A percentile compares a stretch with the other conserved stretches of the same genome.
These are phyloP conservation scores for Botrytis hyacinthi DNA, from an alignment of 2,329 filamentous ascomycete genomes.

Conservation along the genomic window DNA sequence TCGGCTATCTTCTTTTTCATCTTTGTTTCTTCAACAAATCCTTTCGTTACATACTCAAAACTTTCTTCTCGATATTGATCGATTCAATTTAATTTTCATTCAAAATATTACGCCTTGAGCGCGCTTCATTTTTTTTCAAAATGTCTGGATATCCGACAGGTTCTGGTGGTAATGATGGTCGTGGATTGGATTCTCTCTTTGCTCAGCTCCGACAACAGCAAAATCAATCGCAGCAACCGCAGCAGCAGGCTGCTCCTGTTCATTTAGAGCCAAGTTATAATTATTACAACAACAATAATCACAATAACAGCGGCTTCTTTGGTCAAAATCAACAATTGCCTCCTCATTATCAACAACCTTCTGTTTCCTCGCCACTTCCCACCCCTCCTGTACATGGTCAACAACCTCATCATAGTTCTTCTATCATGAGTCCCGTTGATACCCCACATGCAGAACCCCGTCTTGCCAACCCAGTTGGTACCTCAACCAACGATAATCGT, in stretches of 20 bases:
- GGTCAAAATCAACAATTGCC: constrained; percentile 31
- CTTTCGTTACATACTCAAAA: constrained; percentile 20
- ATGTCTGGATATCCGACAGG: constrained; percentile 40
- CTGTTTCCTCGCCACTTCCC: constrained; percentile 56
- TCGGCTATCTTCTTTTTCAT: constrained; percentile 7
- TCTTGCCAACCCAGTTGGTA: constrained; percentile 38
- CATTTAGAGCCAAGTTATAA: constrained; percentile 35
- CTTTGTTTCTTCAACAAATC: constrained; percentile 20
- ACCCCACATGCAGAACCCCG: constrained; percentile 40
- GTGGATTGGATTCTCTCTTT: constrained; percentile 38
- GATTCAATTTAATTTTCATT: constrained; percentile 29
- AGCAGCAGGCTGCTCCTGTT: constrained; percentile 24
- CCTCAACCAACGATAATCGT: constrained; percentile 45
- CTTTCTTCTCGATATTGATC: constrained; percentile 30
- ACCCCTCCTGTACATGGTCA: constrained; percentile 53
- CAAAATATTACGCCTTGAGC: constrained; percentile 34
- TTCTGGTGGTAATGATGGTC: constrained; percentile 30
- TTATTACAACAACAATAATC: constrained; percentile 35
- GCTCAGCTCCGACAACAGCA: constrained; percentile 39
- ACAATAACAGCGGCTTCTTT: constrained; percentile 32
- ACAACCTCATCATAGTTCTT: constrained; percentile 55
- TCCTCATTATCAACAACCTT: constrained; percentile 51
- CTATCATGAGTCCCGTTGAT: constrained; percentile 56
- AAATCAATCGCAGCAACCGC: constrained; percentile 21
- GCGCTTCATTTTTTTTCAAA: constrained; percentile 34